Conservation (phyloP, 176 grass and related monocot genomes). For the Paspalum vaginatum region DNA sequence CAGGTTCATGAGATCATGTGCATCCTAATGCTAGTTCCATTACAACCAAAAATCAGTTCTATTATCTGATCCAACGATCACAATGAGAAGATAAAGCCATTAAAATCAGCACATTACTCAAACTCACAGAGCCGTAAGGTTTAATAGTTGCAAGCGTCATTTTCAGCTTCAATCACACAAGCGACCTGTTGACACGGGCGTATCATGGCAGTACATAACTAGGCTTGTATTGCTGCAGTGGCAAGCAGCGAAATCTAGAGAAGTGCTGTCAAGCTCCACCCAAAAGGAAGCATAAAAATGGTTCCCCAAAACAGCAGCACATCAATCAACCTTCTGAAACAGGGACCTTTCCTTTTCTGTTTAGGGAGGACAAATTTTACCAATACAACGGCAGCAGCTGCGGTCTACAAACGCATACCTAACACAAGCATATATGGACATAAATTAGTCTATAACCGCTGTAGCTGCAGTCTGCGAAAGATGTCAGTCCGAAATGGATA, state of each 20-base stretch:
- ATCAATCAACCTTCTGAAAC: neutral
- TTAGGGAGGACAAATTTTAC: neutral
- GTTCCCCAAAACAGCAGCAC: neutral
- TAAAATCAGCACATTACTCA: neutral
- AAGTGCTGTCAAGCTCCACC: neutral
- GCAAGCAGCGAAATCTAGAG: neutral
- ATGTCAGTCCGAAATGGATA: neutral
- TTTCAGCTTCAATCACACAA: conserved; percentile 4
- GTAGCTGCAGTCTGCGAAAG: neutral
- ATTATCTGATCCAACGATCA: neutral
- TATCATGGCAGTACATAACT: neutral
- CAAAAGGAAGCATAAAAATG: neutral
- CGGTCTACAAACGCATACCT: neutral
- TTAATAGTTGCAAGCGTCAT: neutral
- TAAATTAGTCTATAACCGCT: too few relatives aligned
- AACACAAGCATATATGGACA: neutral
- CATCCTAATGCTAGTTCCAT: neutral
- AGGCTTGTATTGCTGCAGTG: neutral
- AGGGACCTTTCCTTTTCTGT: neutral
- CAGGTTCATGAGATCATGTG: neutral
- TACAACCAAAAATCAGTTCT: neutral
- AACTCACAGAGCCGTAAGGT: neutral
- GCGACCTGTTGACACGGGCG: neutral
- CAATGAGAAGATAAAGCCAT: neutral
- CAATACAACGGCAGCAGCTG: neutral